These are phyloP conservation scores for Testicularia cyperi DNA, from an alignment of 1,284 basidiomycete genomes.

Conservation along the genomic window DNA sequence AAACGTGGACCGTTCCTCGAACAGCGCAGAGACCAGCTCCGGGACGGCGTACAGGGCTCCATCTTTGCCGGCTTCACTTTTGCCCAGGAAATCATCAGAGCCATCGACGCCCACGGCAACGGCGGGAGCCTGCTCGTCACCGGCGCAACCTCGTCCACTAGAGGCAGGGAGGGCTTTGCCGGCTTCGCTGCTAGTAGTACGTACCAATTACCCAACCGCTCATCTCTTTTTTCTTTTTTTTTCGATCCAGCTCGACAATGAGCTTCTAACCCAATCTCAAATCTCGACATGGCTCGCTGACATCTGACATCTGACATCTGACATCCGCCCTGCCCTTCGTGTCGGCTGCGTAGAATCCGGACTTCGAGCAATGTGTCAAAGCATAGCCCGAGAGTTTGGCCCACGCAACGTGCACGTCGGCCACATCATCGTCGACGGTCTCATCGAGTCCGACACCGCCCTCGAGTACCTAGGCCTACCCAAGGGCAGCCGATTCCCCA, in stretches of 20 bases:
- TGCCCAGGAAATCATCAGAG: conserved; percentile 24
- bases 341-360: too few species aligned
- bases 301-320: too few species aligned
- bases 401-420: conserved; percentile 39
- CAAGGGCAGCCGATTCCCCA: conserved; percentile 30
- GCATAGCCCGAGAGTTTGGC: conserved; percentile 39
- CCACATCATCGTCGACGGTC: conserved; percentile 47
- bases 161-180: conserved; percentile 46
- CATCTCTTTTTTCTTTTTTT: too few species aligned
- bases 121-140: conserved; percentile 46
- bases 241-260: too few species aligned
- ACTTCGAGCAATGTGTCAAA: conserved; percentile 37
- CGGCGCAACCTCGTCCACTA: conserved; percentile 38
- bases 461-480: conserved; percentile 34
- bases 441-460: conserved; percentile 44
- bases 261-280: too few species aligned
- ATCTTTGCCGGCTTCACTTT: conserved; percentile 43
- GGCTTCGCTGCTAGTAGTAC: conserved; percentile 44
- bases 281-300: too few species aligned
- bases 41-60: conserved; percentile 34
- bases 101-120: conserved; percentile 16
- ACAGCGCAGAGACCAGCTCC: conserved; percentile 18
- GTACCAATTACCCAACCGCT: too few species aligned
- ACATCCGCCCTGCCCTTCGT: too few species aligned
- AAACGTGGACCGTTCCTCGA: conserved; percentile 37